A percentile compares a stretch with the other conserved stretches of the same genome.
Evolutionary conservation across 176 grass and related monocot genomes (phyloP).

Genomic region (Oryza glumipatula): DNA sequence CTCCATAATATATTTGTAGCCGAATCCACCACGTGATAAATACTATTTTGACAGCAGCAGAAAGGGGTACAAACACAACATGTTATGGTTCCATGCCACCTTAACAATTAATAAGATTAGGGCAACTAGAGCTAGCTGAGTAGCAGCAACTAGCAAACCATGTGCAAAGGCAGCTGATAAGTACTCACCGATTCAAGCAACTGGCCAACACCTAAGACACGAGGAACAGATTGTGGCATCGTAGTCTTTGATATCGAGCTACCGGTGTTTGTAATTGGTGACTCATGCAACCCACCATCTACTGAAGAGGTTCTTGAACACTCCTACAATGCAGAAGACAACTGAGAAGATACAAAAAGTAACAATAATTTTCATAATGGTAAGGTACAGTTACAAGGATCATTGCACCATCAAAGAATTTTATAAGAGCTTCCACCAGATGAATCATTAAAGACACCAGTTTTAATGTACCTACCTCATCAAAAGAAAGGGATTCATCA

Average conservation of each 20-base stretch:
- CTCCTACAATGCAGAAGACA: conserved; percentile 61
- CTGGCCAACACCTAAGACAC: conserved; percentile 89
- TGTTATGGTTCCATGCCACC: not conserved
- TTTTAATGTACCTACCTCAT: conserved; percentile 57
- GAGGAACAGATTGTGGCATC: conserved; percentile 55
- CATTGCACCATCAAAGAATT: conserved; percentile 19
- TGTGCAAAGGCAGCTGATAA: conserved; percentile 7
- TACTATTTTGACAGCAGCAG: not conserved
- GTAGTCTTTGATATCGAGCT: conserved; percentile 66
- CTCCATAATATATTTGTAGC: conserved; percentile 4
- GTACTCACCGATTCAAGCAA: conserved; percentile 85
- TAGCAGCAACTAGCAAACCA: not conserved
- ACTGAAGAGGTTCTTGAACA: conserved; percentile 91
- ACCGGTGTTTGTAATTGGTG: conserved; percentile 69
- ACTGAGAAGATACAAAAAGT: conserved; percentile 5
- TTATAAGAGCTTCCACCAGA: conserved; percentile 2
- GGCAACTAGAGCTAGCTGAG: not conserved
- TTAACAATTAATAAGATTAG: not conserved
- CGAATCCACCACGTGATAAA: not conserved
- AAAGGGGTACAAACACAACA: not conserved
- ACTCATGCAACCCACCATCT: conserved; percentile 75
- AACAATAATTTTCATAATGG: conserved; percentile 13
- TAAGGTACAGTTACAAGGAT: conserved; percentile 23
- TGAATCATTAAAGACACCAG: conserved; percentile 8
- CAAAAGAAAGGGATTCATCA: conserved; percentile 95